Evolutionary conservation across 2,329 filamentous ascomycete genomes (phyloP).

Genomic region (Monosporascus sp.): DNA sequence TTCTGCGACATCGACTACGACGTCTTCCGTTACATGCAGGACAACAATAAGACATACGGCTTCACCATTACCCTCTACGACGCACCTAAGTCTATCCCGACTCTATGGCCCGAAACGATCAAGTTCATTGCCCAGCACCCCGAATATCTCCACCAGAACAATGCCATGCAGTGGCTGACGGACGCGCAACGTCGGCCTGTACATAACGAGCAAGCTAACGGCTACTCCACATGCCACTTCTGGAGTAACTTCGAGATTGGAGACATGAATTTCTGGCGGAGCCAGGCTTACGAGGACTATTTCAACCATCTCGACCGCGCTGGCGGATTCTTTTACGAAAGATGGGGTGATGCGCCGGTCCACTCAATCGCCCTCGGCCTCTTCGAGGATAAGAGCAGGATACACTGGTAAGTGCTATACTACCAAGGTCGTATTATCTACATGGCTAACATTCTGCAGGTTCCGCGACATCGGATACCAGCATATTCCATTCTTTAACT

Average conservation of each 20-base stretch:
- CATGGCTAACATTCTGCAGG: slow-evolving; percentile 46
- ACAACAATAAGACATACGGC: slow-evolving; percentile 97
- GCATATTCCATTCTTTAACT: slow-evolving; percentile 98
- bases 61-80: slow-evolving; percentile 99
- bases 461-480: slow-evolving; percentile 99
- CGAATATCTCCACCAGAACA: slow-evolving; percentile 75
- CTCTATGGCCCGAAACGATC: slow-evolving; percentile 90
- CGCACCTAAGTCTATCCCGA: slow-evolving; percentile 76
- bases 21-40: slow-evolving; percentile 95
- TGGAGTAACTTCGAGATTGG: slow-evolving; percentile 99
- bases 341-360: slow-evolving; percentile 96
- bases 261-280: slow-evolving; percentile 88
- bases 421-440: not conserved
- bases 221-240: slow-evolving; percentile 97
- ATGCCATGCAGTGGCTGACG: slow-evolving; percentile 81
- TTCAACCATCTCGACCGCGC: slow-evolving; percentile 92
- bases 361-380: slow-evolving; percentile 89
- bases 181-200: slow-evolving; percentile 73
- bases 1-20: slow-evolving; percentile 99
- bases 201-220: slow-evolving; percentile 75
- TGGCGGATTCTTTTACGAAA: slow-evolving; percentile 96
- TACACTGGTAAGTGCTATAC: slow-evolving; percentile 72
- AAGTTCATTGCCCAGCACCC: slow-evolving; percentile 86
- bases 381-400: slow-evolving; percentile 84
- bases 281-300: slow-evolving; percentile 87